A percentile compares a stretch with the other conserved stretches of the same genome.
These are phyloP conservation scores for Volvariella volvacea DNA, from an alignment of 1,284 basidiomycete genomes.

Conservation along the genomic window DNA sequence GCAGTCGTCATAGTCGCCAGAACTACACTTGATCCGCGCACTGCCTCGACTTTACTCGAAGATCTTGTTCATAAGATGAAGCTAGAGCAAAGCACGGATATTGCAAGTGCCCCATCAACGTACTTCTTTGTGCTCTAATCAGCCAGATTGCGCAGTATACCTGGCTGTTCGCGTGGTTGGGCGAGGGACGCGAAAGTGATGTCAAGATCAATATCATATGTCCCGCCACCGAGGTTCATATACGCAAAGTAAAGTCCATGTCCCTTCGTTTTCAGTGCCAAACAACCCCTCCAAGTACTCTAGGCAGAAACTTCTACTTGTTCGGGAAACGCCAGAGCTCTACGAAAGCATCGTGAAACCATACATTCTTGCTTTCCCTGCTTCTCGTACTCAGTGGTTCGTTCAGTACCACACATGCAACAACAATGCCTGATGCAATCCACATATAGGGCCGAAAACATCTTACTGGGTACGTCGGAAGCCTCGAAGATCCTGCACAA, in stretches of 20 bases:
- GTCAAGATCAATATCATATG: conserved; percentile 68
- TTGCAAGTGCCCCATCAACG: conserved; percentile 28
- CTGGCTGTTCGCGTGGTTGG: conserved; percentile 39
- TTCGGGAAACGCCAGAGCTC: conserved; percentile 75
- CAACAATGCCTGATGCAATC: background rate
- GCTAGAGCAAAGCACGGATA: conserved; percentile 34
- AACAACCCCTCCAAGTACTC: conserved; percentile 54
- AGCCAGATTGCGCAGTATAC: conserved; percentile 28
- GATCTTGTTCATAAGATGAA: conserved; percentile 24
- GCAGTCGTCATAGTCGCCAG: conserved; percentile 37
- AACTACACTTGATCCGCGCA: conserved; percentile 26
- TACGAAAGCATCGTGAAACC: conserved; percentile 69
- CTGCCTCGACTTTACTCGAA: conserved; percentile 20
- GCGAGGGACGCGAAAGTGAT: conserved; percentile 30
- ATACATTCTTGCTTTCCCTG: conserved; percentile 72
- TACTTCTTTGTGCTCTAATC: background rate
- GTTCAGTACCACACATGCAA: conserved; percentile 9
- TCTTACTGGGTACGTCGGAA: conserved; percentile 79
- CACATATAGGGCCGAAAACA: conserved; percentile 73
- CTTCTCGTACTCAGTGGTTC: conserved; percentile 77
- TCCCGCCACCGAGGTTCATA: conserved; percentile 79
- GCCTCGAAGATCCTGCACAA: conserved; percentile 69
- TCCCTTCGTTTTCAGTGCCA: background rate
- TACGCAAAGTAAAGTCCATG: conserved; percentile 47
- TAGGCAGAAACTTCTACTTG: conserved; percentile 63